Evolutionary conservation across 2,329 filamentous ascomycete species (phyloP), one percentile per base, ranked within the genome.

Genomic region (Madurella fahalii): DNA sequence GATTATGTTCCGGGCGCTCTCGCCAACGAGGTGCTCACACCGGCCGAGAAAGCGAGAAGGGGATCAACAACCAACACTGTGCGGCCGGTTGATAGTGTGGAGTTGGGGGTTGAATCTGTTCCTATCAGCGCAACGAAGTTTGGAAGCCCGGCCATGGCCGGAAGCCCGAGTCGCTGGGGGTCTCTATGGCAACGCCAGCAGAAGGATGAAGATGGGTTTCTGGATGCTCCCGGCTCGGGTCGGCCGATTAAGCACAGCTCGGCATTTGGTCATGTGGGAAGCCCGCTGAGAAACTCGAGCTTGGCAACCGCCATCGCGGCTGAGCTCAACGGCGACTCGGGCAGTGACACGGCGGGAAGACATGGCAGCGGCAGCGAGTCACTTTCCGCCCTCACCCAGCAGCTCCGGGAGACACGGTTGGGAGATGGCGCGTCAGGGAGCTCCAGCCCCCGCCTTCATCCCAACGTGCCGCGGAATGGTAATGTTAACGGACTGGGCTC

Each of bases 1-100:
- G 91, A 95, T 65, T 89, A 94, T 64, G 78, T 97, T 9, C 94
- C 93, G 0, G 87, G 82, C 57, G 80, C 83, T 54, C 72, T 86
- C 37, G 82, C 70, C 8, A 71, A 84, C 62, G 84, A 87, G 57
- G 74, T 87, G 13, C 70, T 87, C 61, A 87, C 84, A 3, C 83
- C 84, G 1, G 81, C 82, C 13, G 84, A 87, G 65, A 86, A 86
- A 67, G 84, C 83, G 11, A 76, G 84, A 11, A 74, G 84, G 47
- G 83, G 83, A 12, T 86, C 84, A 1, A 71, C 49, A 2, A 62
- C 60, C 25, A 61, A 60, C 41, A 62, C 63, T 0, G 18, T 80
- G 57, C 76, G 78, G 48, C 77, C 73, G 50, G 67, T 68, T n/a
- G 81, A 83, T n/a, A 47, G 40, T 1, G 40, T 57, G 17, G 60